Evolutionary conservation across 176 grass and related monocot genomes (phyloP).

Genomic region (Juncus inflexus): DNA sequence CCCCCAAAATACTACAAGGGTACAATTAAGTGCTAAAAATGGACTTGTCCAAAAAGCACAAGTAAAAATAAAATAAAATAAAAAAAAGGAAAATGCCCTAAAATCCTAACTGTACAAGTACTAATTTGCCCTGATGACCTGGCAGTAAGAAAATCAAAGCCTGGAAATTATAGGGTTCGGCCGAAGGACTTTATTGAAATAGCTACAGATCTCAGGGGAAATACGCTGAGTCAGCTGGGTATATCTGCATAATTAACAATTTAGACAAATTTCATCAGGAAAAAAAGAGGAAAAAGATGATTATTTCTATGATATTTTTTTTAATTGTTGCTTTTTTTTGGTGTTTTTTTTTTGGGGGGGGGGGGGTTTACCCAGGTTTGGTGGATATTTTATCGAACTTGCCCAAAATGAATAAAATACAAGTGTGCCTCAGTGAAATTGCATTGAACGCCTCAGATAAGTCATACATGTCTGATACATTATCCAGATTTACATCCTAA

Average conservation of each 20-base stretch:
- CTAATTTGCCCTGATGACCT: conserved; percentile 29
- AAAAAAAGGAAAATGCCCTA: conserved; percentile 15
- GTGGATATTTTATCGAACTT: conserved; percentile 88
- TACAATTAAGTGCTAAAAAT: conserved; percentile 36
- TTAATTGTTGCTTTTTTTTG: too few relatives aligned
- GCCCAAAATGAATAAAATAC: conserved; percentile 86
- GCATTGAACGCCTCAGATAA: conserved; percentile 93
- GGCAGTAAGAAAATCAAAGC: conserved; percentile 56
- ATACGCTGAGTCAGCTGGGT: conserved; percentile 66
- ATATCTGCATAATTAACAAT: conserved; percentile 44
- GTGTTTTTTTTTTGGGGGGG: too few relatives aligned
- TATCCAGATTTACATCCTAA: conserved; percentile 91
- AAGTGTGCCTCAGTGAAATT: conserved; percentile 92
- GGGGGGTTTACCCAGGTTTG: conserved; percentile 50
- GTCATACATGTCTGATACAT: conserved; percentile 87
- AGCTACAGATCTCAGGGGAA: conserved; percentile 84
- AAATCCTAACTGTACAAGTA: conserved; percentile 85
- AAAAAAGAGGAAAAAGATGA: conserved; percentile 1
- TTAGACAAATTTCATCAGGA: not conserved
- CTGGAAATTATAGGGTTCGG: conserved; percentile 43
- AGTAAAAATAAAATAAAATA: conserved; percentile 24
- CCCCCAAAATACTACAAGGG: conserved; percentile 2
- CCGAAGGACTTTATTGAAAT: conserved; percentile 65
- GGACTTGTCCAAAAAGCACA: conserved; percentile 38
- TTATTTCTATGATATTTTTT: not conserved